A percentile compares a stretch with the other conserved stretches of the same genome.
phyloP scores from a whole-genome alignment of 805 yeast genomes.

The Starmerella etchellsii region DNA sequence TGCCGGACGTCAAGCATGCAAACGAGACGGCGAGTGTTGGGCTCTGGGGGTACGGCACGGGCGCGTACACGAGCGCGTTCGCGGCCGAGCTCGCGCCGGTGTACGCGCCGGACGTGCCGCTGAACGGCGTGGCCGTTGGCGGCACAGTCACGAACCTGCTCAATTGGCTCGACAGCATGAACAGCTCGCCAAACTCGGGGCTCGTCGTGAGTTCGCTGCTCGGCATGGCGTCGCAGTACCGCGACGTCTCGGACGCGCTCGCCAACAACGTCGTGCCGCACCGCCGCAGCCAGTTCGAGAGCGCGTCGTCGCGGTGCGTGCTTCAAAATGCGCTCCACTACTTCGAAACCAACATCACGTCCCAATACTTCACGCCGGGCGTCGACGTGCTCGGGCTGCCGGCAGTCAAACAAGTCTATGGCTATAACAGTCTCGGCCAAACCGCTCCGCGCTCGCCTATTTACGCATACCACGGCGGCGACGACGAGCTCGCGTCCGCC shows the following conservation, averaged over 20 bases:
- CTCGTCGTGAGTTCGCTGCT: constrained; percentile 21
- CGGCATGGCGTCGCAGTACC: constrained; percentile 23
- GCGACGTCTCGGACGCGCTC: constrained; percentile 15
- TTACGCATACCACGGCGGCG: constrained; percentile 22
- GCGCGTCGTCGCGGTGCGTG: constrained; percentile 14
- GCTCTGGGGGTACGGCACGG: constrained; percentile 24
- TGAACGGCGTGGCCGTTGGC: constrained; percentile 20
- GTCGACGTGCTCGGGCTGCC: constrained; percentile 11
- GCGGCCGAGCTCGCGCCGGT: constrained; percentile 18
- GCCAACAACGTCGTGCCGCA: constrained; percentile 10
- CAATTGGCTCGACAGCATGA: constrained; percentile 13
- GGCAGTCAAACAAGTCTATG: constrained; percentile 11
- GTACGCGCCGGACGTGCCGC: constrained; percentile 22
- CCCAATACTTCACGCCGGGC: constrained; percentile 15
- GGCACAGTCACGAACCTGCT: constrained; percentile 19
- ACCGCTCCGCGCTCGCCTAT: constrained; percentile 19
- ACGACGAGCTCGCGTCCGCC: constrained; percentile 20
- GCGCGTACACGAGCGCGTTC: constrained; percentile 22
- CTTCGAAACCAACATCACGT: constrained; percentile 16
- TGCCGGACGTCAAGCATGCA: constrained; percentile 10
- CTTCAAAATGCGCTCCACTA: constrained; percentile 10
- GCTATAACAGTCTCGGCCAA: constrained; percentile 19
- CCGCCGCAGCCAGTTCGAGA: constrained; percentile 11
- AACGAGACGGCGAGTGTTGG: constrained; percentile 13
- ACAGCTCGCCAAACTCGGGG: constrained; percentile 21